These are phyloP conservation scores for Termitomyces heimii DNA, from an alignment of 768 basidiomycete genomes.

Conservation along the genomic window DNA sequence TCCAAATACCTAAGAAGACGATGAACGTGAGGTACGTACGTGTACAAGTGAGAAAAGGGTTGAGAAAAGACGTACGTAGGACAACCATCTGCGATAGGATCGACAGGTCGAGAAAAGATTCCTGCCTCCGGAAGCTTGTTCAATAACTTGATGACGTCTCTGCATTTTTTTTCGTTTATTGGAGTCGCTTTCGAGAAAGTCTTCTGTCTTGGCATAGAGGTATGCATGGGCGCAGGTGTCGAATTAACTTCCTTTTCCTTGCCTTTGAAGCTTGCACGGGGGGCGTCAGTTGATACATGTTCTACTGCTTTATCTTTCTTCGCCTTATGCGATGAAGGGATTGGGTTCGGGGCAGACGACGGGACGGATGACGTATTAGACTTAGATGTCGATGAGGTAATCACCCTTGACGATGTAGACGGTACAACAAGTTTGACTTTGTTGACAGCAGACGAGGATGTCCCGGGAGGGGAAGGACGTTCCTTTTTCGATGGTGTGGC, in stretches of 20 bases:
- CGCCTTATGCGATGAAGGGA: constrained; percentile 15
- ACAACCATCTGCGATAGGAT: constrained; percentile 78
- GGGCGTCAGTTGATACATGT: constrained; percentile 22
- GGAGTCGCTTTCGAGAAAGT: constrained; percentile 35
- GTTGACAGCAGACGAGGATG: constrained; percentile 19
- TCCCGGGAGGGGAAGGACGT: constrained; percentile 35
- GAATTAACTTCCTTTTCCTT: constrained; percentile 60
- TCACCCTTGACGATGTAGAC: constrained; percentile 14
- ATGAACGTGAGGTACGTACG: background rate
- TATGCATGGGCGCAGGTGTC: constrained; percentile 17
- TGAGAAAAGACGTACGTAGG: constrained; percentile 64
- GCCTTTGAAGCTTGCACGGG: constrained; percentile 53
- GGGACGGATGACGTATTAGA: background rate
- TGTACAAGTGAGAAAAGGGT: background rate
- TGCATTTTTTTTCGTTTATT: constrained; percentile 81
- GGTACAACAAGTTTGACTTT: constrained; percentile 18
- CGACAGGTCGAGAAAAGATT: constrained; percentile 80
- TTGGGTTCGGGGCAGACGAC: constrained; percentile 12
- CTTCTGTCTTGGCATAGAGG: constrained; percentile 32
- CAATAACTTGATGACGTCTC: constrained; percentile 58
- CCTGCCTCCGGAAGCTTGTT: constrained; percentile 57
- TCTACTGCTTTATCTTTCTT: constrained; percentile 41
- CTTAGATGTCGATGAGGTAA: constrained; percentile 1
- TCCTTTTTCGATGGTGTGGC: constrained; percentile 61
- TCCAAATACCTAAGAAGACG: constrained; percentile 66